A percentile compares a stretch with the other conserved stretches of the same genome.
phyloP scores from a whole-genome alignment of 1,284 basidiomycete genomes.

The Ceratobasidium sp. region DNA sequence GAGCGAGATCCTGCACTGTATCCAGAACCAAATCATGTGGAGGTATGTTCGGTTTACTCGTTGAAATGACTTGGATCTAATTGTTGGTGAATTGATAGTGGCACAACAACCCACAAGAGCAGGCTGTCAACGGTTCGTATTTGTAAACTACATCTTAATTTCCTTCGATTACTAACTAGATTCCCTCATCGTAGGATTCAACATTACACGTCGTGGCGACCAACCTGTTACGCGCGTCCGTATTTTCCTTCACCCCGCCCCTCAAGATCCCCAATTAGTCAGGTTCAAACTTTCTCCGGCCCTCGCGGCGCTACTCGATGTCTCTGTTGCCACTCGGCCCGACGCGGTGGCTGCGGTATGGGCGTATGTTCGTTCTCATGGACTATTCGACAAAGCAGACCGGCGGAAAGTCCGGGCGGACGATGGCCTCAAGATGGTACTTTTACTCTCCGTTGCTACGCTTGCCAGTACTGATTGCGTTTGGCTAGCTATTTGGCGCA shows the following conservation, averaged over 20 bases:
- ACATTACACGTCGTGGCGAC: slow-evolving; percentile 86
- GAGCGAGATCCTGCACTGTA: slow-evolving; percentile 87
- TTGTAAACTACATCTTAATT: neutral
- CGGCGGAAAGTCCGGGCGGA: slow-evolving; percentile 83
- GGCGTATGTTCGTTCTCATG: slow-evolving; percentile 91
- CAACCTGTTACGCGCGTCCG: slow-evolving; percentile 76
- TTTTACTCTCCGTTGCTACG: slow-evolving; percentile 52
- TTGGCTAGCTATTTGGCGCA: slow-evolving; percentile 71
- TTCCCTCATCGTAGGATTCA: slow-evolving; percentile 72
- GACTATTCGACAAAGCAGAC: slow-evolving; percentile 92
- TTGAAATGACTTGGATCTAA: slow-evolving; percentile 54
- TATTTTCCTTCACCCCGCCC: slow-evolving; percentile 77
- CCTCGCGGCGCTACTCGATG: slow-evolving; percentile 79
- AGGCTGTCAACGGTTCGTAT: slow-evolving; percentile 34
- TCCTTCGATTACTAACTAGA: neutral
- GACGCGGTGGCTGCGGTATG: slow-evolving; percentile 88
- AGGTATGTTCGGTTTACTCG: slow-evolving; percentile 66
- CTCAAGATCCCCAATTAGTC: slow-evolving; percentile 81
- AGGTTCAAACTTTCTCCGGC: slow-evolving; percentile 86
- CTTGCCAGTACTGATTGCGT: neutral
- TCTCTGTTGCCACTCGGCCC: slow-evolving; percentile 88
- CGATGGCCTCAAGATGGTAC: slow-evolving; percentile 74
- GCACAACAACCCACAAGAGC: slow-evolving; percentile 78
- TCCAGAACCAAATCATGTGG: slow-evolving; percentile 83
- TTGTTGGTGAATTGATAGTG: slow-evolving; percentile 66